A percentile compares a stretch with the other conserved stretches of the same genome.
Conservation (phyloP, 2,329 filamentous ascomycete genomes). For the Penicillium sp. region DNA sequence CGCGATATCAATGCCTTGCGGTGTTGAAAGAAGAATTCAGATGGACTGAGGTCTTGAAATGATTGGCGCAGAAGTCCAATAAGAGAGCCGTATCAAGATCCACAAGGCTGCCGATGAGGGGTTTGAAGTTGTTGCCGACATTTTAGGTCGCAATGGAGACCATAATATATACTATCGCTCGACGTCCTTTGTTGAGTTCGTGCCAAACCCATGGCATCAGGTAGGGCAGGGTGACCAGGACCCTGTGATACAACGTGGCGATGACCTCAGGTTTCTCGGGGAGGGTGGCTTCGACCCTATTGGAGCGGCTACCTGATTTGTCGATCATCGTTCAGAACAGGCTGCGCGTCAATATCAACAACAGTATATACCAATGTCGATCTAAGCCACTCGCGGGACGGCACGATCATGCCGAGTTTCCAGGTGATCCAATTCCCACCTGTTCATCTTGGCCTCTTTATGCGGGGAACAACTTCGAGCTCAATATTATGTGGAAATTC, state of each 20-base stretch:
- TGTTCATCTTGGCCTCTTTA: conserved; percentile 5
- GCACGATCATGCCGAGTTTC: conserved; percentile 19
- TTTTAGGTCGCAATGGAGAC: conserved; percentile 1
- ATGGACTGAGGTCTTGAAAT: not conserved
- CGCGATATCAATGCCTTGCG: not conserved
- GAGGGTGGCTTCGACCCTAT: not conserved
- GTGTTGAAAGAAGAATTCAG: not conserved
- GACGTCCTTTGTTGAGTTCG: not conserved
- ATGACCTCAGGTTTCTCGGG: conserved; percentile 7
- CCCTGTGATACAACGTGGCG: conserved; percentile 22
- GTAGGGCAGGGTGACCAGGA: conserved; percentile 25
- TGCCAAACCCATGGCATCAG: not conserved
- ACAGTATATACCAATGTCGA: not conserved
- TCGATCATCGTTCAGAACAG: conserved; percentile 14
- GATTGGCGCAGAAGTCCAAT: conserved; percentile 9
- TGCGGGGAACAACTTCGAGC: conserved; percentile 3
- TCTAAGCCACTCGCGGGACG: conserved; percentile 4
- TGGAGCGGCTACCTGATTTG: conserved; percentile 1
- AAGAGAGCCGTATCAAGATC: conserved; percentile 7
- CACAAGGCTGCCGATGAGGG: conserved; percentile 8
- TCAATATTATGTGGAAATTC: not conserved
- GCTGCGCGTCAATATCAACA: conserved; percentile 1
- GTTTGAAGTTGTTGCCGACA: not conserved
- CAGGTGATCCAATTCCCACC: conserved; percentile 22
- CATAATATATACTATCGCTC: conserved; percentile 14